These are phyloP conservation scores for Globisporangium orthogonon DNA, from an alignment of 352 stramenopile genomes.

Conservation along the genomic window DNA sequence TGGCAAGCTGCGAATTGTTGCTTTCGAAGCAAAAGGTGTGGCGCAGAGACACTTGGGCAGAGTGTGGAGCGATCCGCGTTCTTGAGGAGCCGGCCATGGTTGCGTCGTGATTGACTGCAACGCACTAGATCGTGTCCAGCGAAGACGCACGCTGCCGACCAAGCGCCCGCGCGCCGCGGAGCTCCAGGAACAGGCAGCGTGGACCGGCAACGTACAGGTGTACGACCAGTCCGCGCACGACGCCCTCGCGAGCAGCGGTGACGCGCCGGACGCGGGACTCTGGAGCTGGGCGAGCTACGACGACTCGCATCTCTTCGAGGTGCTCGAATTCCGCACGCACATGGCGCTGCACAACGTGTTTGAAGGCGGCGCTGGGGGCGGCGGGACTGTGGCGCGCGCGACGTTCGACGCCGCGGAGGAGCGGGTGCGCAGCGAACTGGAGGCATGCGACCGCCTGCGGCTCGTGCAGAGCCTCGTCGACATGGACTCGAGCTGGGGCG, in stretches of 20 bases:
- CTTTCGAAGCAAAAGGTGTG: constrained; percentile 73
- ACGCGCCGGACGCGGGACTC: constrained; percentile 17
- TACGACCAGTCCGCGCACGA: constrained; percentile 39
- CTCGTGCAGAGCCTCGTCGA: constrained; percentile 67
- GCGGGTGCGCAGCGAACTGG: constrained; percentile 44
- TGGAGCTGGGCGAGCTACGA: constrained; percentile 56
- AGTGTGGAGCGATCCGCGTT: too few relatives aligned
- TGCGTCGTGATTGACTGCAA: background rate
- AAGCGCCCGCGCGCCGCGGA: constrained; percentile 14
- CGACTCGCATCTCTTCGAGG: constrained; percentile 58
- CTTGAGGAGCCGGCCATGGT: too few relatives aligned
- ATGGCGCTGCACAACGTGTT: constrained; percentile 84
- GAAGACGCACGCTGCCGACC: background rate
- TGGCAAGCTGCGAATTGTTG: constrained; percentile 40
- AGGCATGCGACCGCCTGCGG: constrained; percentile 63
- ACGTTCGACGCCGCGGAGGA: constrained; percentile 63
- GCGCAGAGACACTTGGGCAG: too few relatives aligned
- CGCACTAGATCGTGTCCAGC: constrained; percentile 29
- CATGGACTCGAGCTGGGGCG: constrained; percentile 77
- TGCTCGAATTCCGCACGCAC: constrained; percentile 67
- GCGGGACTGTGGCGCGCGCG: constrained; percentile 41
- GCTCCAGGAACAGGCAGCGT: constrained; percentile 27
- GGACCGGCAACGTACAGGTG: constrained; percentile 51
- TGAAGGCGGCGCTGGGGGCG: constrained; percentile 41
- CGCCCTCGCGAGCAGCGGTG: constrained; percentile 4